phyloP scores from a whole-genome alignment of 2,329 filamentous ascomycete genomes.

The Phoma sp. region DNA sequence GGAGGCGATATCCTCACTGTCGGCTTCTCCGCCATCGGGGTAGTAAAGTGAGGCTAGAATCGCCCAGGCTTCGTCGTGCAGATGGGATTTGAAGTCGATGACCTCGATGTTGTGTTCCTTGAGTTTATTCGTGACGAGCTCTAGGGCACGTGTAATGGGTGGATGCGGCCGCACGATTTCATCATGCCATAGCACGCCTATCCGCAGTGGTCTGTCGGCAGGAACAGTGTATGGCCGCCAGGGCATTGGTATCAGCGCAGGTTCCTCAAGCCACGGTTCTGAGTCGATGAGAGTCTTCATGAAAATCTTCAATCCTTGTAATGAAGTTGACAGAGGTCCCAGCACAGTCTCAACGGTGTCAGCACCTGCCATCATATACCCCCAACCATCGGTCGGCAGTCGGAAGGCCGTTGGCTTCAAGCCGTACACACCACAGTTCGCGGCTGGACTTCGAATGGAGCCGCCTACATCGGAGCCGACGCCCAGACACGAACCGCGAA shows the following conservation, averaged over 20 bases:
- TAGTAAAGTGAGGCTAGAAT: constrained; percentile 56
- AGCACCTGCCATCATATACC: constrained; percentile 53
- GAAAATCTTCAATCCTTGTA: constrained; percentile 63
- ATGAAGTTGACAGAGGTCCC: constrained; percentile 62
- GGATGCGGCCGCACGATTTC: constrained; percentile 71
- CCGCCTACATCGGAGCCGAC: constrained; percentile 49
- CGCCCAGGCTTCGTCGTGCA: constrained; percentile 59
- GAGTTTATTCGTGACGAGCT: constrained; percentile 55
- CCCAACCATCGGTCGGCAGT: constrained; percentile 53
- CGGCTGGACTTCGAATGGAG: constrained; percentile 34
- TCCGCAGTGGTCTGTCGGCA: constrained; percentile 50
- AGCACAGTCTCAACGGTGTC: constrained; percentile 59
- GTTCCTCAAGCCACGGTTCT: constrained; percentile 65
- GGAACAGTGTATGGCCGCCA: constrained; percentile 55
- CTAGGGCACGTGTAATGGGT: constrained; percentile 66
- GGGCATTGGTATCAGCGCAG: constrained; percentile 65
- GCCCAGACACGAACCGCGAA: constrained; percentile 61
- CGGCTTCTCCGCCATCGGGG: constrained; percentile 66
- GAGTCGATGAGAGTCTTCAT: constrained; percentile 59
- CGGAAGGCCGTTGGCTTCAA: constrained; percentile 55
- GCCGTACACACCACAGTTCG: constrained; percentile 44
- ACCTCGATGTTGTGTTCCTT: constrained; percentile 58
- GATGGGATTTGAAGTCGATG: constrained; percentile 59
- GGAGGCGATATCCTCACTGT: constrained; percentile 57
- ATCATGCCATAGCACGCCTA: constrained; percentile 72